Conservation (phyloP, 805 yeast species). For the Yamadazyma scolyti region DNA sequence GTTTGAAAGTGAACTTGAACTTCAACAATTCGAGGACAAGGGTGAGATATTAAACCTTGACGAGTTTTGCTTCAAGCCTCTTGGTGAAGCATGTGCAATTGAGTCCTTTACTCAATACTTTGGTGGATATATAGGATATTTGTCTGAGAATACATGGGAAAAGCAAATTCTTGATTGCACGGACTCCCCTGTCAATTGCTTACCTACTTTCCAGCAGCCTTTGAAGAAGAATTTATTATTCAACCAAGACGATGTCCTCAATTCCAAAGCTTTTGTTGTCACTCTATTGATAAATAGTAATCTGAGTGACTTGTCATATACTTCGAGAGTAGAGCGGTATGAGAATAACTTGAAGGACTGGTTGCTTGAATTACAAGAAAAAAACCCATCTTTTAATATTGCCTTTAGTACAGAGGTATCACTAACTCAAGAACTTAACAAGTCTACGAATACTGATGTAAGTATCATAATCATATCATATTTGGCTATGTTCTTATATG, state of each 20-base stretch:
- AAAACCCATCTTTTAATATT: constrained; percentile 47
- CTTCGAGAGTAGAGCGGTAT: constrained; percentile 51
- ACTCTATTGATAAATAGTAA: constrained; percentile 65
- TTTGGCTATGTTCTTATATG: constrained; percentile 81
- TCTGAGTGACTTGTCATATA: constrained; percentile 37
- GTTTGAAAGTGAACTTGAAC: constrained; percentile 69
- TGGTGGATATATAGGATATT: constrained; percentile 51
- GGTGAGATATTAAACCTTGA: constrained; percentile 34
- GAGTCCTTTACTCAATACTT: constrained; percentile 91
- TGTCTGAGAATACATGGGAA: constrained; percentile 57
- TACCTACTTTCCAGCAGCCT: constrained; percentile 91
- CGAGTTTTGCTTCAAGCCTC: constrained; percentile 81
- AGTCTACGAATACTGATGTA: constrained; percentile 76
- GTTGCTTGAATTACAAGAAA: constrained; percentile 38
- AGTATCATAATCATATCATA: constrained; percentile 71
- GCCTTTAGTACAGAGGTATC: constrained; percentile 83
- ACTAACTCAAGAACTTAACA: constrained; percentile 76
- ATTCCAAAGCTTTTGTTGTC: constrained; percentile 70
- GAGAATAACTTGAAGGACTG: constrained; percentile 64
- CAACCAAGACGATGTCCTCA: constrained; percentile 44
- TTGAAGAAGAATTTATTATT: constrained; percentile 68
- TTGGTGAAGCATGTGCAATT: constrained; percentile 72
- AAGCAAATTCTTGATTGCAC: constrained; percentile 57
- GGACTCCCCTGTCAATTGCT: constrained; percentile 78
- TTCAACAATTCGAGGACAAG: constrained; percentile 26